Percentiles rank a stretch among this genome's conserved stretches.
These are phyloP conservation scores for Trichoderma erinaceum DNA, from an alignment of 495 filamentous ascomycete genomes.

Conservation along the genomic window DNA sequence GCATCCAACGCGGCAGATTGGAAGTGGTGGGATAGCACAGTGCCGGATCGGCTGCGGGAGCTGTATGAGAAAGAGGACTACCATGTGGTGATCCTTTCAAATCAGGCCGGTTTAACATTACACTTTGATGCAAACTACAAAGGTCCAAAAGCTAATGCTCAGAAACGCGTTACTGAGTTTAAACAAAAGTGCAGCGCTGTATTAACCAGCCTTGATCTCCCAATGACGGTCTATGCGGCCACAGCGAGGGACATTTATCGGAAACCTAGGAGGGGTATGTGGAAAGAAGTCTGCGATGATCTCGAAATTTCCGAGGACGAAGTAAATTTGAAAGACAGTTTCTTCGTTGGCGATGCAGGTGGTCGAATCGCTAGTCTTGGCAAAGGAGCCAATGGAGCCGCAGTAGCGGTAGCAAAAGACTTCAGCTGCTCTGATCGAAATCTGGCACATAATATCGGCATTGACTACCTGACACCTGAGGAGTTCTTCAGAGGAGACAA, in stretches of 20 bases:
- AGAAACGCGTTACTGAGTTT: constrained; percentile 61
- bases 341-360: constrained; percentile 90
- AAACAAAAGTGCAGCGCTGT: constrained; percentile 70
- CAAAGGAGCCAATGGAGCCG: constrained; percentile 22
- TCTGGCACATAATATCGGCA: constrained; percentile 74
- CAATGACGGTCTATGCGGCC: constrained; percentile 77
- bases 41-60: constrained; percentile 57
- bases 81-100: constrained; percentile 72
- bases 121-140: constrained; percentile 61
- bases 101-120: constrained; percentile 76
- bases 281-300: constrained; percentile 72
- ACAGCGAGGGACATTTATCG: constrained; percentile 72
- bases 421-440: constrained; percentile 78
- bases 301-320: constrained; percentile 58
- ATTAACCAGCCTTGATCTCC: constrained; percentile 65
- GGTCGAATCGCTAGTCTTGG: constrained; percentile 35
- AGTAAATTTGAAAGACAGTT: constrained; percentile 58
- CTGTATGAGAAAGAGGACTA: constrained; percentile 67
- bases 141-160: constrained; percentile 52
- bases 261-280: constrained; percentile 88
- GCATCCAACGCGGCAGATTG: constrained; percentile 68
- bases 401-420: constrained; percentile 34
- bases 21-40: constrained; percentile 84
- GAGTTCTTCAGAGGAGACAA: constrained; percentile 74
- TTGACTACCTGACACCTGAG: constrained; percentile 79